These are phyloP conservation scores for Dryas drummondii DNA, from an alignment of 306 rosid genomes.

Conservation along the genomic window DNA sequence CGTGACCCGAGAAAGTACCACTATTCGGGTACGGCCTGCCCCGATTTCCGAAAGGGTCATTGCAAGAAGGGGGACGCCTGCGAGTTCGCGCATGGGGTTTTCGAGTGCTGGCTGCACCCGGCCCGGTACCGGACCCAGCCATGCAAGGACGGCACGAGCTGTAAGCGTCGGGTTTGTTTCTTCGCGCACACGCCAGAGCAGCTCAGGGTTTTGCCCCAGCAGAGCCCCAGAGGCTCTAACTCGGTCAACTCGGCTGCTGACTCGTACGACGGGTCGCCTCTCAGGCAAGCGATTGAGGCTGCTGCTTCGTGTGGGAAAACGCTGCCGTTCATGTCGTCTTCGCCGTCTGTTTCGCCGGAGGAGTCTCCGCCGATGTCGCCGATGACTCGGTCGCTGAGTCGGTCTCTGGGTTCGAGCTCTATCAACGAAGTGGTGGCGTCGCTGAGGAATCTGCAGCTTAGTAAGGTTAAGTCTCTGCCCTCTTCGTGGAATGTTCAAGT, in stretches of 20 bases:
- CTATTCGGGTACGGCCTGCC: constrained; percentile 91
- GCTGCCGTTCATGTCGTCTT: constrained; percentile 47
- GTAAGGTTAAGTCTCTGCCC: constrained; percentile 65
- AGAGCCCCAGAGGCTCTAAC: constrained; percentile 49
- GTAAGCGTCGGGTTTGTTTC: constrained; percentile 82
- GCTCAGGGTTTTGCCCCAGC: constrained; percentile 68
- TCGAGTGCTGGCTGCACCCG: constrained; percentile 98
- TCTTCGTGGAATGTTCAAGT: constrained; percentile 40
- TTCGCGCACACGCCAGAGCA: constrained; percentile 96
- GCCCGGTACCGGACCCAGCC: constrained; percentile 97
- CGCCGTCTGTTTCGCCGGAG: constrained; percentile 50
- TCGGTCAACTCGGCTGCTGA: constrained; percentile 31
- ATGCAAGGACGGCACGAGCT: constrained; percentile 84
- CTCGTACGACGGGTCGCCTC: constrained; percentile 72
- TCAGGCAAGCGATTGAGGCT: constrained; percentile 43
- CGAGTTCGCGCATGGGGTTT: constrained; percentile 91
- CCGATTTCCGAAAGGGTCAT: constrained; percentile 83
- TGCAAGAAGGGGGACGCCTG: constrained; percentile 82
- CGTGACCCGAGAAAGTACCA: constrained; percentile 84
- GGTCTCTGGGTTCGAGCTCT: constrained; percentile 57
- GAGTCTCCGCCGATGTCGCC: constrained; percentile 82
- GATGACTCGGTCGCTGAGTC: constrained; percentile 45
- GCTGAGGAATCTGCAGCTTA: constrained; percentile 65
- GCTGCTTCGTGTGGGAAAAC: constrained; percentile 25
- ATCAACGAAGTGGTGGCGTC: constrained; percentile 64